phyloP scores from a whole-genome alignment of 2,329 filamentous ascomycete genomes.

The Metarhizium rileyi region DNA sequence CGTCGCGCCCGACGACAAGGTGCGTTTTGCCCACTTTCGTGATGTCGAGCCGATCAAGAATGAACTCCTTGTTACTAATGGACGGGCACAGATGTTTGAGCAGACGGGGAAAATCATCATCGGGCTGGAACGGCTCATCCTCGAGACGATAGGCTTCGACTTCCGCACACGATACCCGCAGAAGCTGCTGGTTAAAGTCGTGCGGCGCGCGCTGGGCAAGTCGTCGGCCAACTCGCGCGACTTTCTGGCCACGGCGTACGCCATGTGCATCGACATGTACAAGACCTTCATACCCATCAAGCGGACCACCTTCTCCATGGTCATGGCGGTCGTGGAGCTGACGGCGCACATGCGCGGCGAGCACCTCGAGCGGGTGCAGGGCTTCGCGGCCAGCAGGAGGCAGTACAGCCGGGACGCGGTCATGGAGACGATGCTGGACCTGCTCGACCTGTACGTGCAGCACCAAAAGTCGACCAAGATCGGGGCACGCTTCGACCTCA shows the following conservation, averaged over 20 bases:
- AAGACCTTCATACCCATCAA: slow-evolving; percentile 90
- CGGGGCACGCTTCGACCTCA: slow-evolving; percentile 61
- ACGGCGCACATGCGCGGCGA: slow-evolving; percentile 57
- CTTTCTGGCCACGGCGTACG: slow-evolving; percentile 62
- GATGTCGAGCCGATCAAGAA: too few relatives aligned
- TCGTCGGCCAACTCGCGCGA: slow-evolving; percentile 16
- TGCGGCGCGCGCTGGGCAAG: slow-evolving; percentile 42
- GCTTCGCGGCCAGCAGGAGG: slow-evolving; percentile 39
- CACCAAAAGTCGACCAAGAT: slow-evolving; percentile 66
- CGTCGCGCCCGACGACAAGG: slow-evolving; percentile 72
- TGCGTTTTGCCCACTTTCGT: slow-evolving; percentile 26
- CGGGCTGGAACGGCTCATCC: slow-evolving; percentile 81
- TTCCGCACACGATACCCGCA: slow-evolving; percentile 86
- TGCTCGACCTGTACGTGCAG: slow-evolving; percentile 87
- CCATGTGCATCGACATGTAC: slow-evolving; percentile 81
- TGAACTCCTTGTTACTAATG: too few relatives aligned
- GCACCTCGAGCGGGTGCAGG: slow-evolving; percentile 38
- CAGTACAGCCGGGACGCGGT: slow-evolving; percentile 38
- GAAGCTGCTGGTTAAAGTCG: slow-evolving; percentile 72
- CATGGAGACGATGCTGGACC: slow-evolving; percentile 76
- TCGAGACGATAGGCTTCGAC: slow-evolving; percentile 89
- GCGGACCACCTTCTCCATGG: slow-evolving; percentile 77
- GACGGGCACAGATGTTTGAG: slow-evolving; percentile 59
- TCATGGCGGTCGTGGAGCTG: slow-evolving; percentile 72
- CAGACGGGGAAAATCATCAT: slow-evolving; percentile 70